phyloP scores from a whole-genome alignment of 73 alveolate species.

The Diophrys sp. region DNA sequence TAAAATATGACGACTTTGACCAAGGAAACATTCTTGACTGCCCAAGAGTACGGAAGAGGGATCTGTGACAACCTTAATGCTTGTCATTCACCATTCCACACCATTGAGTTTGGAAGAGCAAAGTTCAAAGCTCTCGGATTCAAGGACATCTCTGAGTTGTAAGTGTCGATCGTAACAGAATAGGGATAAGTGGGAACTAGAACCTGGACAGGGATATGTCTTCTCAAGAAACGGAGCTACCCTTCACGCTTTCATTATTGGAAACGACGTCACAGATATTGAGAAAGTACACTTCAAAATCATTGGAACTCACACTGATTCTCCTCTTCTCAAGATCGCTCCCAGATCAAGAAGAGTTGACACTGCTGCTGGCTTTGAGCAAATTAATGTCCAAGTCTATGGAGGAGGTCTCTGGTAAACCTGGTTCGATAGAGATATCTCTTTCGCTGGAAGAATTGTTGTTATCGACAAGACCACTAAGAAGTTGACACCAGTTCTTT shows the following conservation, averaged over 20 bases:
- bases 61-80: slow-evolving; percentile 1
- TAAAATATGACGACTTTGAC: background rate
- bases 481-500: slow-evolving; percentile 44
- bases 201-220: slow-evolving; percentile 57
- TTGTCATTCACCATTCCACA: slow-evolving; percentile 19
- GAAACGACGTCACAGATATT: slow-evolving; percentile 53
- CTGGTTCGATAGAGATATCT: slow-evolving; percentile 76
- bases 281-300: slow-evolving; percentile 54
- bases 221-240: slow-evolving; percentile 67
- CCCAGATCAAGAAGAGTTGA: slow-evolving; percentile 58
- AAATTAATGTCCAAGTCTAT: slow-evolving; percentile 63
- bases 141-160: slow-evolving; percentile 53
- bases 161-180: too few relatives aligned
- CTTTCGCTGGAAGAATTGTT: slow-evolving; percentile 73
- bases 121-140: slow-evolving; percentile 45
- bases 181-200: slow-evolving; percentile 48
- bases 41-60: background rate
- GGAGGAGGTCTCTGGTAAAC: slow-evolving; percentile 81
- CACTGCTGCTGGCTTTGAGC: slow-evolving; percentile 57
- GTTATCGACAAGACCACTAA: slow-evolving; percentile 34
- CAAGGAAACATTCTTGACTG: background rate
- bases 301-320: slow-evolving; percentile 73
- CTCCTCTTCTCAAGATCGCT: slow-evolving; percentile 62
- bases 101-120: background rate
- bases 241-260: slow-evolving; percentile 59